Evolutionary conservation across 1,284 basidiomycete genomes (phyloP).

Genomic region (Neolentinus lepideus): DNA sequence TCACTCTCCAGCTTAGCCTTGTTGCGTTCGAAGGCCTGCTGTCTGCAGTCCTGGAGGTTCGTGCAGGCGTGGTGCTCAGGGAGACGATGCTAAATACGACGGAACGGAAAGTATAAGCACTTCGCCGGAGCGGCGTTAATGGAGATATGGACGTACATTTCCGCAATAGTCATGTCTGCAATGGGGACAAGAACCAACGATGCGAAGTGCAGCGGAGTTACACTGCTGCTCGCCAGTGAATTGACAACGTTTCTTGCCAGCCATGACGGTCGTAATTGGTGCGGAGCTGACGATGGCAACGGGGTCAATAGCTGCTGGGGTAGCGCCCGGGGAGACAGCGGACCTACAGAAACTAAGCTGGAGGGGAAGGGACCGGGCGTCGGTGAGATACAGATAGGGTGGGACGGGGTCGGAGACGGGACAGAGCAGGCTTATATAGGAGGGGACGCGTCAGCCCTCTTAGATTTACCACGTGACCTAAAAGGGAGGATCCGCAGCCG

Average conservation of each 20-base stretch:
- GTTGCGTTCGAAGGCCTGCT: slow-evolving; percentile 81
- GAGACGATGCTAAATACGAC: slow-evolving; percentile 70
- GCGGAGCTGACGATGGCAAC: slow-evolving; percentile 4
- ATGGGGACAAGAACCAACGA: slow-evolving; percentile 78
- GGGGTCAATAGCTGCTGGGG: slow-evolving; percentile 3
- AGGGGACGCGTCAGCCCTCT: slow-evolving; percentile 30
- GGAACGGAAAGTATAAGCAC: slow-evolving; percentile 8
- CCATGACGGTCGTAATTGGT: slow-evolving; percentile 41
- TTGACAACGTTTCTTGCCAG: slow-evolving; percentile 81
- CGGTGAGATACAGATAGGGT: slow-evolving; percentile 7
- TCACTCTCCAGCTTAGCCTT: slow-evolving; percentile 82
- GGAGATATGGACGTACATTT: slow-evolving; percentile 43
- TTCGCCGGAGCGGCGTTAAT: slow-evolving; percentile 3
- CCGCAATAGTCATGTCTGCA: slow-evolving; percentile 73
- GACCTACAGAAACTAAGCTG: slow-evolving; percentile 9
- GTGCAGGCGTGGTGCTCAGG: slow-evolving; percentile 78
- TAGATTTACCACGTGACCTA: slow-evolving; percentile 6
- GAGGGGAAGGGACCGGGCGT: slow-evolving; percentile 11
- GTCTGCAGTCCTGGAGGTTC: slow-evolving; percentile 73
- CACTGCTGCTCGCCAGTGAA: slow-evolving; percentile 62
- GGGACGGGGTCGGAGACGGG: slow-evolving; percentile 6
- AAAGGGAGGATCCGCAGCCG: slow-evolving; percentile 12
- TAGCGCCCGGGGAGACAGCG: slow-evolving; percentile 5
- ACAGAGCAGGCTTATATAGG: slow-evolving; percentile 20
- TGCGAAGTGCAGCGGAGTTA: slow-evolving; percentile 69